Evolutionary conservation across 805 yeast genomes (phyloP).

Genomic region (Saccharomyces paradoxus): DNA sequence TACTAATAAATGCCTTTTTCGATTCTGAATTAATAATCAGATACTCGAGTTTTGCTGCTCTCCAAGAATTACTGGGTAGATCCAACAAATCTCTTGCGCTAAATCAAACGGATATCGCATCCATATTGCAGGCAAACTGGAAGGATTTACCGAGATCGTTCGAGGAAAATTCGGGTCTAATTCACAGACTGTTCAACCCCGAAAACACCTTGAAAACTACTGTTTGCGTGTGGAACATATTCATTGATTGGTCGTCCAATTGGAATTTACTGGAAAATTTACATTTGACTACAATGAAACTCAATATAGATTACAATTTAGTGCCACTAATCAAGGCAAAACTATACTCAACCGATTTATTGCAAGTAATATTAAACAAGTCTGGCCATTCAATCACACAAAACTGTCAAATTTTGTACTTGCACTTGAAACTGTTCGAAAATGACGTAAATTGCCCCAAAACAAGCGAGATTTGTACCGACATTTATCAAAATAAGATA

Average conservation of each 20-base stretch:
- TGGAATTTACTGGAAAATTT: conserved; percentile 13
- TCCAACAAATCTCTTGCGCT: conserved; percentile 2
- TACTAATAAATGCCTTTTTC: conserved; percentile 50
- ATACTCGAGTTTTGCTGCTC: conserved; percentile 76
- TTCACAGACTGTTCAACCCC: neutral
- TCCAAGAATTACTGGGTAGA: conserved; percentile 74
- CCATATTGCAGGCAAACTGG: neutral
- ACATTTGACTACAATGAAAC: conserved; percentile 11
- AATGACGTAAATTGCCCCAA: conserved; percentile 25
- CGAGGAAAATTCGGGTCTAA: neutral
- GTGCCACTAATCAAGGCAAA: neutral
- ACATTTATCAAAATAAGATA: conserved; percentile 6
- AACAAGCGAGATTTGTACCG: neutral
- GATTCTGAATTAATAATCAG: conserved; percentile 71
- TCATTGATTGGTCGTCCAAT: conserved; percentile 22
- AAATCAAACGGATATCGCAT: neutral
- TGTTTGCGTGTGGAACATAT: conserved; percentile 5
- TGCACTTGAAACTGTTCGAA: conserved; percentile 15
- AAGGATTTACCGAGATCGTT: neutral
- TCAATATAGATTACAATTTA: neutral
- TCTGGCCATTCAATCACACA: neutral
- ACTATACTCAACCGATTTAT: neutral
- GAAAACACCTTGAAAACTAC: neutral
- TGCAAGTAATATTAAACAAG: neutral
- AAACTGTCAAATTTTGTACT: neutral